Evolutionary conservation across 768 basidiomycete species (phyloP), one percentile per base, ranked within the genome.

Genomic region (Xanthoconium stramineum): DNA sequence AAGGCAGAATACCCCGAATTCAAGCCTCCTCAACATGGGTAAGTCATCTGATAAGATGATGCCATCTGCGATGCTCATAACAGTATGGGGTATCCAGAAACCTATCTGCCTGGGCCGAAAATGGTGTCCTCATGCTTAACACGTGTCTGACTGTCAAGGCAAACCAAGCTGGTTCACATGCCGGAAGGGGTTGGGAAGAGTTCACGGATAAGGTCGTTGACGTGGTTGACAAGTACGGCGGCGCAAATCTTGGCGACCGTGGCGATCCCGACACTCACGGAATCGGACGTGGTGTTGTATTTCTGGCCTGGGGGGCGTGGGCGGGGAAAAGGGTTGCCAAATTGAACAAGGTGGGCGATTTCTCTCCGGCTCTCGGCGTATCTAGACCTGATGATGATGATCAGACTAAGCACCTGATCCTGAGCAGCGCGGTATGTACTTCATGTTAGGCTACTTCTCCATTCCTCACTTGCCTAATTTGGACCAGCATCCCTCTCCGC

Each of bases 271-370:
- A 72, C 48, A 65, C 60, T 24, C 74, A 68, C 56, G 88, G 86
- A 29, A 67, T 81, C 52, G 85, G 88, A 57, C 83, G 86, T 6
- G 91, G 94, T 44, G 82, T 88, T 28, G 86, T 87, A 47, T 94
- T 98, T 69, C 80, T 98, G 64, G 91, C 91, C 8, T 97, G 94
- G 94, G 94, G 95, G 10, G 79, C 83, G 9, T 88, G 86, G 78
- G 95, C 95, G 20, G 83, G 80, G 55, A 92, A 94, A 74, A 80
- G 91, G 64, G 88, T 91, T 53, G 81, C 83, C 52, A 86, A 85
- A 66, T 75, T 95, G 36, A 82, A 84, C 72, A 83, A 83, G 78
- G 92, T 90, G 42, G 60, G 76, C 50, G 46, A 33, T 37, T 60
- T 61, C 54, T 47, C 47, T 17, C 13, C 13, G 36, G 36, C 48